These are phyloP conservation scores for Zanthoxylum bungeanum DNA, from an alignment of 345 rosid genomes.

Conservation along the genomic window DNA sequence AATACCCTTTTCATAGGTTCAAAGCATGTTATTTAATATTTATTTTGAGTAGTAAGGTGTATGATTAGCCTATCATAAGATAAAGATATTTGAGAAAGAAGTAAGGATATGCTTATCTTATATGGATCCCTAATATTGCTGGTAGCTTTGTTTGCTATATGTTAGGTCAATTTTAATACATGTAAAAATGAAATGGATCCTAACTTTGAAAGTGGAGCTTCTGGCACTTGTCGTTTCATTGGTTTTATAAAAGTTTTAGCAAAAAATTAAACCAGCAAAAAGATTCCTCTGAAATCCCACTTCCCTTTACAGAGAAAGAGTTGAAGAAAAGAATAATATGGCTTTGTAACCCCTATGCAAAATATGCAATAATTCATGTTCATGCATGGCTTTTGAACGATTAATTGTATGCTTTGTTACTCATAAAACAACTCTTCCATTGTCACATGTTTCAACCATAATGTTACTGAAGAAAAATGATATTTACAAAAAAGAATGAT, in stretches of 20 bases:
- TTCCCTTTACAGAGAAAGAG: background rate
- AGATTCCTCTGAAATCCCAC: conserved; percentile 28
- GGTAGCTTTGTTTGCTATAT: too few species aligned
- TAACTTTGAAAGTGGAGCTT: conserved; percentile 15
- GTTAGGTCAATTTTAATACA: conserved; percentile 4
- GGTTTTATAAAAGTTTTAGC: background rate
- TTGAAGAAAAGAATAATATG: background rate
- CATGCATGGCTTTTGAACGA: background rate
- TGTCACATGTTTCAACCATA: background rate
- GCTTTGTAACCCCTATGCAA: too few species aligned
- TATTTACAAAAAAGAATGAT: too few species aligned
- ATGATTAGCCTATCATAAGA: conserved; percentile 17
- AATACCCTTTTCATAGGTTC: too few species aligned
- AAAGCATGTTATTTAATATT: too few species aligned
- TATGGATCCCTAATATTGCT: too few species aligned
- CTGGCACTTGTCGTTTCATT: conserved; percentile 14
- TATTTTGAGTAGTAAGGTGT: background rate
- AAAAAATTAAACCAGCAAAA: background rate
- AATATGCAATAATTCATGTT: background rate
- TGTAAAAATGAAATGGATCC: background rate
- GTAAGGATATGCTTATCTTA: too few species aligned
- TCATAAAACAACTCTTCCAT: background rate
- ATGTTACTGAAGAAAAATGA: too few species aligned
- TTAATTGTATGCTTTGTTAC: background rate
- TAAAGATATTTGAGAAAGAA: too few species aligned